Base-by-base conservation (phyloP, 169 alveolate genomes). In the Eimeria tenella region DNA sequence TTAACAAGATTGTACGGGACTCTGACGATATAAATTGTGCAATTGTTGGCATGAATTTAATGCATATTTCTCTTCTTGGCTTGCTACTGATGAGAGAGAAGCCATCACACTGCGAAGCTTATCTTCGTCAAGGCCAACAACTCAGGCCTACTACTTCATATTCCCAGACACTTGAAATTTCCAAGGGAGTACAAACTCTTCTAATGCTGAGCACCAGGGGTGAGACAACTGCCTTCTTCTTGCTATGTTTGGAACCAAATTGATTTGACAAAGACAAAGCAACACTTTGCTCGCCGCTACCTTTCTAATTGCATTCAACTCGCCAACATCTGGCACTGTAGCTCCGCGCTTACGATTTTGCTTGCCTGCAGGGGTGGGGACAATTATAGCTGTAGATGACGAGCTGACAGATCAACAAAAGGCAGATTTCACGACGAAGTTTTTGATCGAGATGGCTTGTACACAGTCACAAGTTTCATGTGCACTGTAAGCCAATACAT, bases 131-230 rank as follows among this genome's bases (percentile, higher is more conserved):
- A 8, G 73, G 56, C 90, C 60, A 68, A 70, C 70, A n/a, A n/a
- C 42, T 6, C 23, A 11, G 74, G 23, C 56, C 58, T 5, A 31
- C 5, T 82, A 15, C 60, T 68, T 49, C 10, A 23, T 82, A 75
- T 55, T 81, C 53, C 21, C 92, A 84, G 50, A 63, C 42, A 49
- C 75, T 42, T 8, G 81, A 55, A 7, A 56, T 84, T 49, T 84
- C 92, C 23, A 63, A 63, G 52, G 92, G 65, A 84, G 56, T 25
- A 17, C 68, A 84, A 49, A 84, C 68, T 42, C 49, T 84, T 42
- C 92, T 84, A 25, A 42, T 84, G 92, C 92, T 84, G 63, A 84
- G 92, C 25, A 19, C 53, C 49, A 84, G 92, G 73, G 92, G 92
- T 84, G 63, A 62, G 92, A 19, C 70, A 68, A 23, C 49, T 23